These are phyloP conservation scores for Paecilomyces formosus DNA, from an alignment of 2,329 filamentous ascomycete genomes.

Conservation along the genomic window DNA sequence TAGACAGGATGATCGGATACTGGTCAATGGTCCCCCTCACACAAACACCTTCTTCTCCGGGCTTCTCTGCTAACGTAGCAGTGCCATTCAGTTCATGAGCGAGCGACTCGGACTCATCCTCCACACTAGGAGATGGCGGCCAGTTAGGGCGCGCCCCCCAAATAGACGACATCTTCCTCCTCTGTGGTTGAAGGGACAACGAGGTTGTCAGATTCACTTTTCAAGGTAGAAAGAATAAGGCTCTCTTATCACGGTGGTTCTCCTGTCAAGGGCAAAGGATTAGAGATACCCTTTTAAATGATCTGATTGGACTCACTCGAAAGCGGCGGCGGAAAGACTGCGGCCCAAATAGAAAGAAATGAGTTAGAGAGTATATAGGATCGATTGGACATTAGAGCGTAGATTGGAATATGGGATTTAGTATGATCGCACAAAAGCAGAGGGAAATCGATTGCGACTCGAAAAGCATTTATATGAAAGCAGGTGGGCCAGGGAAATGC, in stretches of 20 bases:
- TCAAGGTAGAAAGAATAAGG: neutral
- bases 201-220: neutral
- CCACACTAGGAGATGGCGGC: conserved; percentile 38
- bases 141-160: conserved; percentile 22
- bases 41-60: conserved; percentile 24
- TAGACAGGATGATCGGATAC: conserved; percentile 34
- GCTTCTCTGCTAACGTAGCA: conserved; percentile 21
- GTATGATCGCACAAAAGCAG: neutral
- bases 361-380: neutral
- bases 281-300: neutral
- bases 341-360: neutral
- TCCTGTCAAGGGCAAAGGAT: neutral
- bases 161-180: conserved; percentile 13
- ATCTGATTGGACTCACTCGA: neutral
- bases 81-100: conserved; percentile 31
- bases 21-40: conserved; percentile 37
- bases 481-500: neutral
- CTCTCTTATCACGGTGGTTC: neutral
- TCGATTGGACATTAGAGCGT: neutral
- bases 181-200: conserved; percentile 1
- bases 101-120: conserved; percentile 37
- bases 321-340: neutral
- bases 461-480: neutral
- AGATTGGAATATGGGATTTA: neutral
- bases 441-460: neutral